Base-by-base conservation (phyloP, 441 rosid genomes). In the Brassica balearica region DNA sequence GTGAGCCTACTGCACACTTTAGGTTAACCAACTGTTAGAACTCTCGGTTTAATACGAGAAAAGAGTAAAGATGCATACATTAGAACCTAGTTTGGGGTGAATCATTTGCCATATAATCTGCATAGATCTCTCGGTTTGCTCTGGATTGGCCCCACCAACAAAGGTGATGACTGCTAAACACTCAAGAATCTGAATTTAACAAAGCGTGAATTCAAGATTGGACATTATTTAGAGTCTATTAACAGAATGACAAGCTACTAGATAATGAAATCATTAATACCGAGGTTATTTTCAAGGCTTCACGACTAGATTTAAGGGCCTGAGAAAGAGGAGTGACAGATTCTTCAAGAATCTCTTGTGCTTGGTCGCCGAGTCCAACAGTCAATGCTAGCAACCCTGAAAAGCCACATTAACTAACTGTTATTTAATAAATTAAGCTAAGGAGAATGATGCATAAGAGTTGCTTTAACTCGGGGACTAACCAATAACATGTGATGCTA, bases 71-170 rank as follows among this genome's bases (percentile, higher is more conserved):
- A 59, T 46, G 78, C 92, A 36, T 86, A 94, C 99, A 78, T 94
- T 96, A 59, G 99, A 88, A 36, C 93, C 94, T 8, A 88, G 86
- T 81, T 94, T 96, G 36, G 96, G 98, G 66, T 85, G 96, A 80
- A 92, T 89, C 84, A 92, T 60, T 76, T 94, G 98, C 98, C 99
- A 96, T 86, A 92, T 89, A 32, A 91, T 86, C 78, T 89, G 88
- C 98, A 94, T 92, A 15, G 98, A 83, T 77, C 55, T 87, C 72
- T 94, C 95, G 3, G 92, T 94, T 76, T 90, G 90, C 27, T 84
- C 95, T 22, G 92, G 86, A 80, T 84, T 85, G 77, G 81, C 77
- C 17, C 88, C 95, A 38, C 98, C 93, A 82, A 91, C 93, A 82
- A 94, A 92, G 23, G 95, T 92, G 71, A 88, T 77, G 48, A 94